Percentiles rank a stretch among this genome's conserved stretches.
Conservation (phyloP, 345 rosid species). For the Rhodamnia argentea region DNA sequence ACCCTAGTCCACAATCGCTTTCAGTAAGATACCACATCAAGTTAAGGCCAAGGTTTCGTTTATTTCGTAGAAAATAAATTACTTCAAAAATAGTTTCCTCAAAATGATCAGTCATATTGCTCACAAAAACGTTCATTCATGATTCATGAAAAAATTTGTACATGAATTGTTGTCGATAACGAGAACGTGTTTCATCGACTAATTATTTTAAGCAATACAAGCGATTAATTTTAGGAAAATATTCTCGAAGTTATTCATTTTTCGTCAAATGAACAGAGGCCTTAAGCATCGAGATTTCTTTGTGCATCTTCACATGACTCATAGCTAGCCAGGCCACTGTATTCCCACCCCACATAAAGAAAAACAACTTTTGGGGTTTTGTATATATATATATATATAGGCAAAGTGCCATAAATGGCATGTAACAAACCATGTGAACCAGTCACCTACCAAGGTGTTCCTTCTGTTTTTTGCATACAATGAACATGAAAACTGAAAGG, state of each 20-base stretch:
- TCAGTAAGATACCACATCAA: not conserved
- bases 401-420: not conserved
- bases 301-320: not conserved
- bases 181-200: too few relatives aligned
- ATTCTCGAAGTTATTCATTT: too few relatives aligned
- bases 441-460: not conserved
- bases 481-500: not conserved
- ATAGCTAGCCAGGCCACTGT: not conserved
- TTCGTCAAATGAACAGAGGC: too few relatives aligned
- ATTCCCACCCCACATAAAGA: not conserved
- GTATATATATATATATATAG: too few relatives aligned
- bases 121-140: too few relatives aligned
- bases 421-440: not conserved
- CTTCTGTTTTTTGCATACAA: not conserved
- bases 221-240: too few relatives aligned
- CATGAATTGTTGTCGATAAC: too few relatives aligned
- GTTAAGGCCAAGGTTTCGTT: not conserved
- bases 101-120: too few relatives aligned
- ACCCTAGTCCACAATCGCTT: not conserved
- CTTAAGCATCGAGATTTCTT: not conserved
- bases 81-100: too few relatives aligned
- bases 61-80: too few relatives aligned
- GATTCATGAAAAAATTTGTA: too few relatives aligned
- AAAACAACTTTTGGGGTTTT: not conserved
- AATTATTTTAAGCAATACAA: too few relatives aligned